Percentiles rank a stretch among this genome's conserved stretches.
These are phyloP conservation scores for Fusarium penzigii DNA, from an alignment of 2,329 filamentous ascomycete genomes.

Conservation along the genomic window DNA sequence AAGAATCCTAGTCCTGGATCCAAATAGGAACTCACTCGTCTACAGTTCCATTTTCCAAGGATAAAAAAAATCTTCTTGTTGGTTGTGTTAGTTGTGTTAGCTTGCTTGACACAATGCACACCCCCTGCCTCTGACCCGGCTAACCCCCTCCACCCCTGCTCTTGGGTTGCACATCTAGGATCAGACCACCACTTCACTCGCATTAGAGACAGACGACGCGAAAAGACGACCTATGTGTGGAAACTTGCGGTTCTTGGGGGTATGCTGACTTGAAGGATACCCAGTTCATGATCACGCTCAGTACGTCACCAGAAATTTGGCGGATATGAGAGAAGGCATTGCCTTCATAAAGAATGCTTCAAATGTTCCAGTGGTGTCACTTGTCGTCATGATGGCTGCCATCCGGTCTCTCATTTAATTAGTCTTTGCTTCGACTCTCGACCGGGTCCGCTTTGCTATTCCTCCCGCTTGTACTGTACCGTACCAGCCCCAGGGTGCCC, in stretches of 20 bases:
- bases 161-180: conserved; percentile 29
- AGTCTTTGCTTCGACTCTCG: conserved; percentile 11
- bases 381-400: conserved; percentile 20
- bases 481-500: conserved; percentile 2
- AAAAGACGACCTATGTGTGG: conserved; percentile 11
- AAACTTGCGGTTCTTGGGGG: conserved; percentile 12
- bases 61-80: conserved; percentile 20
- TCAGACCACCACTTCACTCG: conserved; percentile 30
- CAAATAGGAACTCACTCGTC: conserved; percentile 15
- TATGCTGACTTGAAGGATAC: conserved; percentile 10
- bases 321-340: conserved; percentile 13
- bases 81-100: conserved; percentile 12
- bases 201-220: conserved; percentile 13
- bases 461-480: conserved; percentile 1
- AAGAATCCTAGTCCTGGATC: conserved; percentile 18
- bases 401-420: conserved; percentile 10
- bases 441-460: conserved; percentile 11
- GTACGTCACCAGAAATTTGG: conserved; percentile 15
- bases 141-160: conserved; percentile 23
- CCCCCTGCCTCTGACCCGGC: conserved; percentile 27
- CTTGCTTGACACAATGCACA: conserved; percentile 7
- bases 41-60: conserved; percentile 19
- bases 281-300: conserved; percentile 13
- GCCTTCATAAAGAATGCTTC: conserved; percentile 3
- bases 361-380: conserved; percentile 19